These are phyloP conservation scores for Penicillium decumbens DNA, from an alignment of 2,329 filamentous ascomycete genomes.

Conservation along the genomic window DNA sequence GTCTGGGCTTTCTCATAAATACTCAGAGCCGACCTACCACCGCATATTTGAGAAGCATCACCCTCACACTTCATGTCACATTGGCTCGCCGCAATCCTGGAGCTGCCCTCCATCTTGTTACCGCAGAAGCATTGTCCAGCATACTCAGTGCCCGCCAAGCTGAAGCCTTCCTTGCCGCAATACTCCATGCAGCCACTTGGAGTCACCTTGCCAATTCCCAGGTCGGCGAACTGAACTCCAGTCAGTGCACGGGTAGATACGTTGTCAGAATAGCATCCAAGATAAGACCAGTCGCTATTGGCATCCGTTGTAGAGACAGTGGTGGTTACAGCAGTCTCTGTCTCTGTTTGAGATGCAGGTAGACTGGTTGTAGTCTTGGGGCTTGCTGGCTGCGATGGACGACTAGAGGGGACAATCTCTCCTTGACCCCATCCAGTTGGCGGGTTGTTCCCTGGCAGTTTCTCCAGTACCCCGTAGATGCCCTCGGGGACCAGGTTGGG, in stretches of 20 bases:
- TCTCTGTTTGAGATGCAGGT: neutral
- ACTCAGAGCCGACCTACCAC: conserved; percentile 5
- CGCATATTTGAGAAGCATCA: conserved; percentile 5
- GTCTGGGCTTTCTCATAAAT: neutral
- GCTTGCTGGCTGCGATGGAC: neutral
- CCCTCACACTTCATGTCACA: conserved; percentile 9
- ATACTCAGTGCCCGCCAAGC: conserved; percentile 49
- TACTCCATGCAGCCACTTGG: conserved; percentile 48
- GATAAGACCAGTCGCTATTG: conserved; percentile 1
- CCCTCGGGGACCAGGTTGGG: conserved; percentile 11
- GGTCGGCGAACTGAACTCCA: conserved; percentile 35
- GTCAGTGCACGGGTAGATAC: conserved; percentile 37
- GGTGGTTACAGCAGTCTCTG: neutral
- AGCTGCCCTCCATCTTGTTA: conserved; percentile 22
- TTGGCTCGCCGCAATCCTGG: conserved; percentile 1
- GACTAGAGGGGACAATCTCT: neutral
- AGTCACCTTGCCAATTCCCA: conserved; percentile 39
- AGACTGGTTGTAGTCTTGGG: conserved; percentile 1
- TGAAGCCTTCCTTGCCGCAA: conserved; percentile 46
- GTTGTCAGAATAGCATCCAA: conserved; percentile 45
- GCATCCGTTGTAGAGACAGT: neutral
- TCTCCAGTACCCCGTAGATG: conserved; percentile 13
- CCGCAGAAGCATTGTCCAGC: conserved; percentile 50
- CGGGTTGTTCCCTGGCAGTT: conserved; percentile 13
- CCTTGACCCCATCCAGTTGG: conserved; percentile 16